Percentiles rank a stretch among this genome's conserved stretches.
These are phyloP conservation scores for Mycocentrospora acerina DNA, from an alignment of 2,329 filamentous ascomycete species.

Conservation along the genomic window DNA sequence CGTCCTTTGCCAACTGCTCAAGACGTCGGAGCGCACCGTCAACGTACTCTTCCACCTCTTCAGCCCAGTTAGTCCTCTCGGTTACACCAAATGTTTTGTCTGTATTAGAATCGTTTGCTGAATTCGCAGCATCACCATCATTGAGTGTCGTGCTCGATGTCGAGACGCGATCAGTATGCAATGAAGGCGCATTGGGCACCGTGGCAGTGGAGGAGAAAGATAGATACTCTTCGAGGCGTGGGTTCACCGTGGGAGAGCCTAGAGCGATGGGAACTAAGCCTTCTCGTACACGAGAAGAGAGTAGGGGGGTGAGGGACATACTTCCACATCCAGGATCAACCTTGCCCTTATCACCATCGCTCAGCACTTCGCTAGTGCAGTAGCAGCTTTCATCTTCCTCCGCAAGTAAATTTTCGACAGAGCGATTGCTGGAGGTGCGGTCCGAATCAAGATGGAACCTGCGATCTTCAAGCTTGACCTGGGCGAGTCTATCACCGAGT, in stretches of 20 bases:
- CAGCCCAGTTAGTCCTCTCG: slow-evolving; percentile 38
- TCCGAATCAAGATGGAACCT: slow-evolving; percentile 15
- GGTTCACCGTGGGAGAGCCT: slow-evolving; percentile 29
- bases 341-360: slow-evolving; percentile 15
- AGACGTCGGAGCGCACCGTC: slow-evolving; percentile 25
- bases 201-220: slow-evolving; percentile 25
- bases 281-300: slow-evolving; percentile 4
- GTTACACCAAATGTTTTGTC: slow-evolving; percentile 29
- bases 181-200: slow-evolving; percentile 22
- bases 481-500: slow-evolving; percentile 82
- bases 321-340: slow-evolving; percentile 6
- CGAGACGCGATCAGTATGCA: slow-evolving; percentile 8
- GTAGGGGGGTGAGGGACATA: slow-evolving; percentile 10
- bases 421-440: slow-evolving; percentile 20
- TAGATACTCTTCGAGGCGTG: slow-evolving; percentile 31
- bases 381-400: slow-evolving; percentile 16
- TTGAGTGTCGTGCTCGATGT: slow-evolving; percentile 5
- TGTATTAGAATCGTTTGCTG: slow-evolving; percentile 11
- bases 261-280: slow-evolving; percentile 28
- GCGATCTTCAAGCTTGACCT: slow-evolving; percentile 55
- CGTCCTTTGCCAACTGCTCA: slow-evolving; percentile 38
- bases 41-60: slow-evolving; percentile 30
- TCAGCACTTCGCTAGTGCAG: slow-evolving; percentile 14
- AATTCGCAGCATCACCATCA: slow-evolving; percentile 9
- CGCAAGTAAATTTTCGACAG: slow-evolving; percentile 16